Evolutionary conservation across 2,329 filamentous ascomycete species (phyloP).

Genomic region (Verticillium zaregamsianum): DNA sequence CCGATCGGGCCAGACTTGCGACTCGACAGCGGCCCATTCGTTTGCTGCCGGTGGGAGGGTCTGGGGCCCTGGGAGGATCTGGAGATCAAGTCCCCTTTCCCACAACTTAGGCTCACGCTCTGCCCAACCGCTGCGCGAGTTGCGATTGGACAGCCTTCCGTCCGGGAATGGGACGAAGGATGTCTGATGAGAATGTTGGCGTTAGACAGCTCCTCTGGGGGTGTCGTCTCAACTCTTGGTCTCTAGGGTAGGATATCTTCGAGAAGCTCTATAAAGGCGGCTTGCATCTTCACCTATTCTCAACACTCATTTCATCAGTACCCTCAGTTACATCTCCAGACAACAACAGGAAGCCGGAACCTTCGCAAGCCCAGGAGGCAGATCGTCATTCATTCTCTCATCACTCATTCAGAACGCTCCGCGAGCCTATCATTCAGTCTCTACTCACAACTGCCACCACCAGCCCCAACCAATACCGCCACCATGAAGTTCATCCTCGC

Average conservation of each 20-base stretch:
- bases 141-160: constrained; percentile 3
- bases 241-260: background rate
- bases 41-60: background rate
- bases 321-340: background rate
- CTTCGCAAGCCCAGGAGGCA: constrained; percentile 10
- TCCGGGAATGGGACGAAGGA: background rate
- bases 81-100: background rate
- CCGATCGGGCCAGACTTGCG: constrained; percentile 13
- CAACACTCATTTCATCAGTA: background rate
- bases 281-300: background rate
- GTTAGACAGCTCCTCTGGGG: background rate
- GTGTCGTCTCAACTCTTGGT: background rate
- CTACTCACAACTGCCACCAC: background rate
- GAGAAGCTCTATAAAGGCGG: background rate
- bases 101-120: background rate
- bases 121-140: background rate
- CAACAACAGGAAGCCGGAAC: background rate
- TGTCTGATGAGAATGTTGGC: background rate
- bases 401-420: background rate
- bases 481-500: constrained; percentile 13
- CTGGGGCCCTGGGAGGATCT: background rate
- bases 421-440: background rate
- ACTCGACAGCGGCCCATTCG: constrained; percentile 3
- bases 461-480: background rate
- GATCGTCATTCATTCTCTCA: constrained; percentile 5